phyloP scores from a whole-genome alignment of 768 basidiomycete species.

The Polyporus arcularius region DNA sequence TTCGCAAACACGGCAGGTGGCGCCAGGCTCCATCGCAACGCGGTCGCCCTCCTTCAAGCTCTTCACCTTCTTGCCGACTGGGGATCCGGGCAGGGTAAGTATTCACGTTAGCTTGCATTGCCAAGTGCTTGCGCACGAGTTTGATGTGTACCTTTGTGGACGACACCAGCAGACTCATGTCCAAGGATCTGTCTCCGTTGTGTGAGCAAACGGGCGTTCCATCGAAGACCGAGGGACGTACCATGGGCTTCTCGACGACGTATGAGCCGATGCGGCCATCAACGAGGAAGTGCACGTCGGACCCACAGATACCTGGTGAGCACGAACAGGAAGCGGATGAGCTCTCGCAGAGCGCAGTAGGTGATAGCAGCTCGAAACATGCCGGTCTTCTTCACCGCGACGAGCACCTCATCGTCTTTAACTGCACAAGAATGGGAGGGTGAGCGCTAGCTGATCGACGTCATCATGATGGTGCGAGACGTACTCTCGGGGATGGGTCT shows the following conservation, averaged over 20 bases:
- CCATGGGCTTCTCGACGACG: constrained; percentile 81
- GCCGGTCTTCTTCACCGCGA: constrained; percentile 93
- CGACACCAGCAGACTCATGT: constrained; percentile 89
- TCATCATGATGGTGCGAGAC: background rate
- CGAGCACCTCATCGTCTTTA: constrained; percentile 76
- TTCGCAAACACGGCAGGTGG: constrained; percentile 82
- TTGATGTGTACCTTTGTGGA: constrained; percentile 56
- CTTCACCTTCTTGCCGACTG: constrained; percentile 78
- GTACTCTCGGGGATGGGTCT: constrained; percentile 73
- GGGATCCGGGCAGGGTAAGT: too few species aligned
- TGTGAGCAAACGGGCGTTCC: background rate
- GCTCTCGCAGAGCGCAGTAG: background rate
- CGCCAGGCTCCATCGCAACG: constrained; percentile 91
- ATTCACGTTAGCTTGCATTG: background rate
- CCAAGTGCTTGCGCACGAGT: background rate
- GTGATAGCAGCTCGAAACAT: constrained; percentile 19
- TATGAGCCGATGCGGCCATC: constrained; percentile 84
- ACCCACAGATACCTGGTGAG: constrained; percentile 80
- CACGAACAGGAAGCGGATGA: constrained; percentile 1
- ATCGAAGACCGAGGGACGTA: constrained; percentile 24
- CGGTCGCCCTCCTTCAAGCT: constrained; percentile 80
- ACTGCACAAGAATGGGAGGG: constrained; percentile 40
- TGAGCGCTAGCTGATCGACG: background rate
- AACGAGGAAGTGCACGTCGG: constrained; percentile 84
- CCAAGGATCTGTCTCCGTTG: constrained; percentile 69